phyloP scores from a whole-genome alignment of 139 green algal species.

The Spirogloea muscicola region DNA sequence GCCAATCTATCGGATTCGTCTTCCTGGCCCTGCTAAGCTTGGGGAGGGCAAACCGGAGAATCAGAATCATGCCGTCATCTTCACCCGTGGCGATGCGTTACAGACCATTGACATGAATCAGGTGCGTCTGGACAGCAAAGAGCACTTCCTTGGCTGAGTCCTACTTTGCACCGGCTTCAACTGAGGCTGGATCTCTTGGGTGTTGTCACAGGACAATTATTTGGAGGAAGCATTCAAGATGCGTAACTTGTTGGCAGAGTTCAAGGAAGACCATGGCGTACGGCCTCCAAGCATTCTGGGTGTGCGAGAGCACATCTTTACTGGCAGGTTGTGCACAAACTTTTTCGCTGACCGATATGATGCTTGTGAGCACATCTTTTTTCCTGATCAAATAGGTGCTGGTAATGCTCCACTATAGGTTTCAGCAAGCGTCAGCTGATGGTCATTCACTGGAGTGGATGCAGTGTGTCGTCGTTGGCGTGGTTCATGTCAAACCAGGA shows the following conservation, averaged over 20 bases:
- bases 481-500: slow-evolving; percentile 36
- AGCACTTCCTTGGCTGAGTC: not conserved
- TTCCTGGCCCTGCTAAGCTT: slow-evolving; percentile 15
- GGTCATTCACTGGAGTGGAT: not conserved
- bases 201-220: slow-evolving; percentile 27
- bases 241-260: slow-evolving; percentile 41
- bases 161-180: not conserved
- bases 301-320: slow-evolving; percentile 43
- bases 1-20: slow-evolving; percentile 22
- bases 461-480: slow-evolving; percentile 22
- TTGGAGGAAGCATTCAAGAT: slow-evolving; percentile 41
- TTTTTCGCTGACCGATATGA: not conserved
- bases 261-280: not conserved
- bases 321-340: slow-evolving; percentile 33
- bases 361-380: not conserved
- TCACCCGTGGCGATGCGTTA: slow-evolving; percentile 30
- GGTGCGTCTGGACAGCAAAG: not conserved
- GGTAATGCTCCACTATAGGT: not conserved
- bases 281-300: slow-evolving; percentile 28
- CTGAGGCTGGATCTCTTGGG: not conserved
- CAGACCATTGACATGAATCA: slow-evolving; percentile 46
- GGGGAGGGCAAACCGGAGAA: slow-evolving; percentile 44
- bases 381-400: not conserved
- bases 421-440: not conserved
- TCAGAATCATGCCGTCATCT: slow-evolving; percentile 42